A percentile compares a stretch with the other conserved stretches of the same genome.
Conservation (phyloP, 768 basidiomycete genomes). For the Favolaschia claudopus region DNA sequence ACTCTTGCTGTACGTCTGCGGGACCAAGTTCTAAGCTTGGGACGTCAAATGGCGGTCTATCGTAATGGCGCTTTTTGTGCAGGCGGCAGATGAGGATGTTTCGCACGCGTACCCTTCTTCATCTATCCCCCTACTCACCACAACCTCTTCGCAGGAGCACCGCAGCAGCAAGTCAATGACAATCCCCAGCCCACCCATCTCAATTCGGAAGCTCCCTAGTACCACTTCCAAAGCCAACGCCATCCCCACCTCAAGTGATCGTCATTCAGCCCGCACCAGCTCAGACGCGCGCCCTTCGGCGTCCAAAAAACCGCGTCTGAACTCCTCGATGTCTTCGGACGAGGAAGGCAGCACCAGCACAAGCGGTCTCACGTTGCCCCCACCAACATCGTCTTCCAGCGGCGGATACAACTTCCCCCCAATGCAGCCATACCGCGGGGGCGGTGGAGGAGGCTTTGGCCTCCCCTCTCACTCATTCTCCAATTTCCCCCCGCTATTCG, state of each 20-base stretch:
- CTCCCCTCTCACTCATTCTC: neutral
- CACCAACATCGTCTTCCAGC: neutral
- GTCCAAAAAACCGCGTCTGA: slow-evolving; percentile 19
- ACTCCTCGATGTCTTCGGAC: slow-evolving; percentile 7
- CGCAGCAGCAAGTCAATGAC: slow-evolving; percentile 17
- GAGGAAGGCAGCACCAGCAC: slow-evolving; percentile 9
- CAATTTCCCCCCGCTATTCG: slow-evolving; percentile 14
- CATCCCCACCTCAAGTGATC: slow-evolving; percentile 24
- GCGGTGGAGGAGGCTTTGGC: neutral
- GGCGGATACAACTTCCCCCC: slow-evolving; percentile 17
- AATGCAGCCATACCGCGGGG: neutral
- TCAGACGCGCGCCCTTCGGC: slow-evolving; percentile 12
- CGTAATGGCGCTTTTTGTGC: too few species aligned
- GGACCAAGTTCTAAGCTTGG: too few species aligned
- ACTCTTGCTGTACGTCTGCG: too few species aligned
- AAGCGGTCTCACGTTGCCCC: slow-evolving; percentile 7
- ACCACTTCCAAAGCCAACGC: neutral
- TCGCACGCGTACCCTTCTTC: too few species aligned
- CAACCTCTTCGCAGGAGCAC: slow-evolving; percentile 9
- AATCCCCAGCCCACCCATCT: slow-evolving; percentile 26
- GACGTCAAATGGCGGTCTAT: too few species aligned
- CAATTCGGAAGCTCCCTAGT: slow-evolving; percentile 15
- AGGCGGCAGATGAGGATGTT: too few species aligned
- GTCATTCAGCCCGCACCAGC: slow-evolving; percentile 15
- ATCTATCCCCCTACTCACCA: neutral